phyloP scores from a whole-genome alignment of 2,329 filamentous ascomycete species.

The Ophiostoma angusticollis region DNA sequence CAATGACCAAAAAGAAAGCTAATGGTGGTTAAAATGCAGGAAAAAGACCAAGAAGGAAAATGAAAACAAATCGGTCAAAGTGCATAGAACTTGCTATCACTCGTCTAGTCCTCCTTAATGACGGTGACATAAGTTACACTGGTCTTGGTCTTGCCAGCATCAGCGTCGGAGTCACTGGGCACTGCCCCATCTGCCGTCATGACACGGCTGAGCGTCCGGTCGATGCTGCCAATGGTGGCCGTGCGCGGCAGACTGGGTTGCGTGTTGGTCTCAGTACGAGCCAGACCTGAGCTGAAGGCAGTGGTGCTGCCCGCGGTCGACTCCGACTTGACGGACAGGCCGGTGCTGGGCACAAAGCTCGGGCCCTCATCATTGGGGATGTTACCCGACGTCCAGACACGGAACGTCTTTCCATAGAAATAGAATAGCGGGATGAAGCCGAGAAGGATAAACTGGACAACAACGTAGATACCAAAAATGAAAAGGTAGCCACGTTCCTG shows the following conservation, averaged over 20 bases:
- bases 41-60: no score
- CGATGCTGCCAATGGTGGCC: constrained; percentile 5
- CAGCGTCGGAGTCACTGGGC: not conserved
- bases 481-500: constrained; percentile 17
- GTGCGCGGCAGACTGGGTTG: not conserved
- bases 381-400: constrained; percentile 18
- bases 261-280: no score
- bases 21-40: no score
- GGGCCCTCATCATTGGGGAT: constrained; percentile 11
- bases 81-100: no score
- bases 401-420: constrained; percentile 16
- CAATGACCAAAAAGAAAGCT: no score
- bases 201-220: constrained; percentile 2
- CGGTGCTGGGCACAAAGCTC: no score
- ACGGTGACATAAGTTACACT: not conserved
- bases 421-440: constrained; percentile 19
- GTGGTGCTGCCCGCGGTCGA: not conserved
- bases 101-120: no score
- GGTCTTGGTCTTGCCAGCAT: not conserved
- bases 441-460: constrained; percentile 18
- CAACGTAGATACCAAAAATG: constrained; percentile 20
- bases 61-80: no score
- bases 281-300: not conserved
- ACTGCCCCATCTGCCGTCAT: constrained; percentile 4
- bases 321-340: no score